phyloP scores from a whole-genome alignment of 1,284 basidiomycete genomes.

The Anthracocystis panici-leucophaei region DNA sequence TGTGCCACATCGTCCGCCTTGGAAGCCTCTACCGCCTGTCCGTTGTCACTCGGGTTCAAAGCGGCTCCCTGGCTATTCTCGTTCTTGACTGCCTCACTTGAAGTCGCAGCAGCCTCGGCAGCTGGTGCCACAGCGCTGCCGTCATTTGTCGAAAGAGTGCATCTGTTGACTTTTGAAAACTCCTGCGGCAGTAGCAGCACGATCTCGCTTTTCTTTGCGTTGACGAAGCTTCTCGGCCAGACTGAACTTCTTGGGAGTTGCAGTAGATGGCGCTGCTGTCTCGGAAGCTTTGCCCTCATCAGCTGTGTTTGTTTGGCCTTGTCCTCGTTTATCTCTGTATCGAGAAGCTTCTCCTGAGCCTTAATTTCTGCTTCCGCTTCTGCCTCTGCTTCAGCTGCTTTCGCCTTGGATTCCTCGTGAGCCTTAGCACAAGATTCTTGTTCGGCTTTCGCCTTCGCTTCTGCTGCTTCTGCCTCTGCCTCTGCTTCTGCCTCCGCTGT shows the following conservation, averaged over 20 bases:
- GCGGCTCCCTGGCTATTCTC: background rate
- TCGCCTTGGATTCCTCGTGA: slow-evolving; percentile 5
- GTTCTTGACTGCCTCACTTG: background rate
- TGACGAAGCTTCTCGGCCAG: slow-evolving; percentile 45
- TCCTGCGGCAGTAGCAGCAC: slow-evolving; percentile 21
- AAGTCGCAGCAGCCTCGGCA: background rate
- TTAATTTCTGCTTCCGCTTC: background rate
- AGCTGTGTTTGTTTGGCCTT: background rate
- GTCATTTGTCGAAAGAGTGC: background rate
- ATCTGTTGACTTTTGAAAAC: background rate
- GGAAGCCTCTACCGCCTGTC: background rate
- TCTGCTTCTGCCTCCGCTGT: slow-evolving; percentile 8
- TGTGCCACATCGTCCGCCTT: slow-evolving; percentile 1
- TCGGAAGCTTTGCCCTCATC: background rate
- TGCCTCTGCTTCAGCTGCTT: slow-evolving; percentile 7
- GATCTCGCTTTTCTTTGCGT: slow-evolving; percentile 46
- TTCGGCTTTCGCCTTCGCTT: slow-evolving; percentile 4
- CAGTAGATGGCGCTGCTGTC: background rate
- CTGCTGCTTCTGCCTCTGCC: slow-evolving; percentile 15
- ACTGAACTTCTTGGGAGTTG: slow-evolving; percentile 37
- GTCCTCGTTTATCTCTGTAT: background rate
- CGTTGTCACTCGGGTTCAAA: background rate
- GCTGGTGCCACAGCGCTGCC: background rate
- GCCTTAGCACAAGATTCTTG: slow-evolving; percentile 7
- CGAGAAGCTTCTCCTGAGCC: too few relatives aligned